These are phyloP conservation scores for Chlamydomonas applanata DNA, from an alignment of 139 green algal genomes.

Conservation along the genomic window DNA sequence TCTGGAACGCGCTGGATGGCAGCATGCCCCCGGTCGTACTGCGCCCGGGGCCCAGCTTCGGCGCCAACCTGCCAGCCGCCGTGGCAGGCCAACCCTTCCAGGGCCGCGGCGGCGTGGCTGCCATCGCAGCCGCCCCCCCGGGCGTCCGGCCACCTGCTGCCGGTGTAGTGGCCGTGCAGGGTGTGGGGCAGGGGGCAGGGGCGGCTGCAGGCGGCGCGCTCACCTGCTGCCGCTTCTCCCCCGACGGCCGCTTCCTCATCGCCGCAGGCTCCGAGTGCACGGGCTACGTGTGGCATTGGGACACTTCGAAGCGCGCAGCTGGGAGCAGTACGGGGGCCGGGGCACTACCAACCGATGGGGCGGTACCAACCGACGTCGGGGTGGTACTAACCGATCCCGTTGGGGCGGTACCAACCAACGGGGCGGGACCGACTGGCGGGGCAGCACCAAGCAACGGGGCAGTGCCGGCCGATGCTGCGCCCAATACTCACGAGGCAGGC, in stretches of 20 bases:
- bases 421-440: neutral
- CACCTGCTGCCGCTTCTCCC: slow-evolving; percentile 67
- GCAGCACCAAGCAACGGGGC: slow-evolving; percentile 8
- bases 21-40: slow-evolving; percentile 40
- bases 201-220: slow-evolving; percentile 26
- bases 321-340: neutral
- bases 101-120: neutral
- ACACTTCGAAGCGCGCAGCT: neutral
- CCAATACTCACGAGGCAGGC: no score
- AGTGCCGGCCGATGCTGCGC: no score
- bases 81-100: neutral
- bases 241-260: slow-evolving; percentile 62
- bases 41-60: neutral
- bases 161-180: neutral
- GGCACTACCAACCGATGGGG: no score
- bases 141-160: slow-evolving; percentile 12
- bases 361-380: no score
- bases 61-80: neutral
- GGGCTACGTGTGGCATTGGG: slow-evolving; percentile 68
- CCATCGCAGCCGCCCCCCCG: neutral
- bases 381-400: no score
- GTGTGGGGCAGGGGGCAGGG: neutral
- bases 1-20: slow-evolving; percentile 60
- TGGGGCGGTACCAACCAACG: neutral
- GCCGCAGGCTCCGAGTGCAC: slow-evolving; percentile 58